These are phyloP conservation scores for Acarospora socialis DNA, from an alignment of 2,329 filamentous ascomycete genomes.

Conservation along the genomic window DNA sequence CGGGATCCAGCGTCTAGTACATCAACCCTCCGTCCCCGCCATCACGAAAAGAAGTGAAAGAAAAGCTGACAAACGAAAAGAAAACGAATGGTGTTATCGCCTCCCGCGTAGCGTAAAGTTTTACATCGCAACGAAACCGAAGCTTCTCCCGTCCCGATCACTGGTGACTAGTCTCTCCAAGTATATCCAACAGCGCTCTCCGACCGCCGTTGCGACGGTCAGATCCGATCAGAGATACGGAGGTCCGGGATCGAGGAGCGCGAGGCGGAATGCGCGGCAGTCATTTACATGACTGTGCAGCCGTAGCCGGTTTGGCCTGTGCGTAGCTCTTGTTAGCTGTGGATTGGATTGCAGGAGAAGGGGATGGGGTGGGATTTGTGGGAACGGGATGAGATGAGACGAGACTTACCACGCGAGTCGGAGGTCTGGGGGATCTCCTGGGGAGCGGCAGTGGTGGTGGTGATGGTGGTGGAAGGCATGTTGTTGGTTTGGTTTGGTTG, in stretches of 20 bases:
- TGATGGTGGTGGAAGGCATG: constrained; percentile 4
- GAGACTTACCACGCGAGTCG: constrained; percentile 7
- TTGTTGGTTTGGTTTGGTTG: constrained; percentile 2
- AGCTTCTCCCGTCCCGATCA: too few species aligned
- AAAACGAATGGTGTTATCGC: too few species aligned
- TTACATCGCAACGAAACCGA: too few species aligned
- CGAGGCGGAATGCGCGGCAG: too few species aligned
- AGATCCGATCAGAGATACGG: neutral
- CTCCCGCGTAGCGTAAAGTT: too few species aligned
- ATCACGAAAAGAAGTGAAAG: too few species aligned
- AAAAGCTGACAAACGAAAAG: too few species aligned
- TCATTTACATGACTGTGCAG: constrained; percentile 9
- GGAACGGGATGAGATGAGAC: neutral
- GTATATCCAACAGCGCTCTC: too few species aligned
- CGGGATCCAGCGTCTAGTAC: too few species aligned
- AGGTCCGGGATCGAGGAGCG: neutral
- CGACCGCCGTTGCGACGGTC: neutral
- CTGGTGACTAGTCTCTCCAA: too few species aligned
- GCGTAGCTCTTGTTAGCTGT: neutral
- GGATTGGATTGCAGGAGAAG: neutral
- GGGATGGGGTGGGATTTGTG: neutral
- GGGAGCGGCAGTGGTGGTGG: neutral
- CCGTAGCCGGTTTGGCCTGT: constrained; percentile 6
- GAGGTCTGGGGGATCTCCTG: constrained; percentile 3
- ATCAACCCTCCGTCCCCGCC: too few species aligned